Evolutionary conservation across 306 rosid genomes (phyloP).

Genomic region (Fragaria vesca): DNA sequence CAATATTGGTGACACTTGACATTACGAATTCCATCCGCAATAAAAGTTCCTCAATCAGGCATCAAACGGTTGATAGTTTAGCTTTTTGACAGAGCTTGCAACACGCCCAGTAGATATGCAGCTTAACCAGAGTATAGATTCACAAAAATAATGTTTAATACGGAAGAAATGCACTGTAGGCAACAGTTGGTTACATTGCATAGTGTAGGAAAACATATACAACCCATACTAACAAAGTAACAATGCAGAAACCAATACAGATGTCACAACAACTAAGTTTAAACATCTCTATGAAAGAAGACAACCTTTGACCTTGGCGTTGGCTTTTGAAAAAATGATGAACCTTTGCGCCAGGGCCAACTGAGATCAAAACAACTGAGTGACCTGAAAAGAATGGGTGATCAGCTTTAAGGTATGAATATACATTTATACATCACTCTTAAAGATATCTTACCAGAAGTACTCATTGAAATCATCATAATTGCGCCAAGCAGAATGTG

Average conservation of each 20-base stretch:
- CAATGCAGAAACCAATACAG: neutral
- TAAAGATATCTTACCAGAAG: constrained; percentile 63
- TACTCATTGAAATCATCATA: constrained; percentile 94
- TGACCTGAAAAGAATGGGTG: constrained; percentile 52
- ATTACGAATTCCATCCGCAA: neutral
- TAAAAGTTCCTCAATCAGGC: neutral
- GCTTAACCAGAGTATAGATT: neutral
- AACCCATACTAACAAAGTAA: neutral
- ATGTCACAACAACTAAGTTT: neutral
- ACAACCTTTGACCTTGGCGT: constrained; percentile 65
- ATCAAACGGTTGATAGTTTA: neutral
- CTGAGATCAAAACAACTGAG: constrained; percentile 83
- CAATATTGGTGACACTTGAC: neutral
- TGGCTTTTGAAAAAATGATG: constrained; percentile 77
- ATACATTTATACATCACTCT: neutral
- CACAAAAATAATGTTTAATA: neutral
- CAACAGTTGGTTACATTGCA: neutral
- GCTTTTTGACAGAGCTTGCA: neutral
- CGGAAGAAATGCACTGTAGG: neutral
- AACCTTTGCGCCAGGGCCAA: constrained; percentile 79
- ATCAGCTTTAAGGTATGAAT: constrained; percentile 24
- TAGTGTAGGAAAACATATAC: neutral
- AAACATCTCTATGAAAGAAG: constrained; percentile 14
- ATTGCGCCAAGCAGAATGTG: constrained; percentile 98
- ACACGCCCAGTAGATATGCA: neutral